Evolutionary conservation across 495 filamentous ascomycete species (phyloP).

Genomic region (Bathelium albidoporum): DNA sequence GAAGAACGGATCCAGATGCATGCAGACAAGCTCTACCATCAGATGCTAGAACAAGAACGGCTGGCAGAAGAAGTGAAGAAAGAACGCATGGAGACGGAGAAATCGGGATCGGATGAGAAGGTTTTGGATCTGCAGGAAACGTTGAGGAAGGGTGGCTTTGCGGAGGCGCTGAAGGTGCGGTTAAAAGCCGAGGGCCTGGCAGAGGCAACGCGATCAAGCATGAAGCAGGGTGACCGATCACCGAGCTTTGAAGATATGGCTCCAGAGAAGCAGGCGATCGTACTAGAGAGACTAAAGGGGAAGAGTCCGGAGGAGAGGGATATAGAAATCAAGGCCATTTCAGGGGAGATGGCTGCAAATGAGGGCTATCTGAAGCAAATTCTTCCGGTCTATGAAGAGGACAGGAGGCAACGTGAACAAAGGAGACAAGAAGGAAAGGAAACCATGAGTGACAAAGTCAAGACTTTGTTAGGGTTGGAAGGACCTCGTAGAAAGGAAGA

Average conservation of each 20-base stretch:
- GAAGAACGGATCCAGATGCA: slow-evolving; percentile 95
- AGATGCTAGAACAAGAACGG: slow-evolving; percentile 68
- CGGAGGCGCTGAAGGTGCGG: slow-evolving; percentile 4
- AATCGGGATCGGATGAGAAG: slow-evolving; percentile 18
- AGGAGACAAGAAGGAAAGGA: slow-evolving; percentile 28
- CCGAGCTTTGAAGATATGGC: slow-evolving; percentile 14
- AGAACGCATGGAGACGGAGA: slow-evolving; percentile 19
- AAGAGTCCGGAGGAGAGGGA: slow-evolving; percentile 23
- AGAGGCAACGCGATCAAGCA: neutral
- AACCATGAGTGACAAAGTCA: slow-evolving; percentile 29
- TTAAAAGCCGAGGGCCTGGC: slow-evolving; percentile 6
- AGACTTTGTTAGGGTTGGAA: slow-evolving; percentile 28
- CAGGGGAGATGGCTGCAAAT: slow-evolving; percentile 23
- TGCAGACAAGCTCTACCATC: slow-evolving; percentile 78
- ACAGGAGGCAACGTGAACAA: slow-evolving; percentile 22
- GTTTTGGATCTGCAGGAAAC: slow-evolving; percentile 8
- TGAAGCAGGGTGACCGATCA: slow-evolving; percentile 1
- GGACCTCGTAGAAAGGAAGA: neutral
- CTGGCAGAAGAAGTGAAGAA: slow-evolving; percentile 54
- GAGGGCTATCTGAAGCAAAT: slow-evolving; percentile 21
- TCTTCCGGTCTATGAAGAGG: slow-evolving; percentile 19
- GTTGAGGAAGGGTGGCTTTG: slow-evolving; percentile 15
- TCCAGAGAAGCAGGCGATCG: slow-evolving; percentile 17
- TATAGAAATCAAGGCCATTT: slow-evolving; percentile 25
- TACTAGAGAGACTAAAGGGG: slow-evolving; percentile 22